Base-by-base conservation (phyloP, 805 yeast genomes). In the Cyberlindnera maritima region DNA sequence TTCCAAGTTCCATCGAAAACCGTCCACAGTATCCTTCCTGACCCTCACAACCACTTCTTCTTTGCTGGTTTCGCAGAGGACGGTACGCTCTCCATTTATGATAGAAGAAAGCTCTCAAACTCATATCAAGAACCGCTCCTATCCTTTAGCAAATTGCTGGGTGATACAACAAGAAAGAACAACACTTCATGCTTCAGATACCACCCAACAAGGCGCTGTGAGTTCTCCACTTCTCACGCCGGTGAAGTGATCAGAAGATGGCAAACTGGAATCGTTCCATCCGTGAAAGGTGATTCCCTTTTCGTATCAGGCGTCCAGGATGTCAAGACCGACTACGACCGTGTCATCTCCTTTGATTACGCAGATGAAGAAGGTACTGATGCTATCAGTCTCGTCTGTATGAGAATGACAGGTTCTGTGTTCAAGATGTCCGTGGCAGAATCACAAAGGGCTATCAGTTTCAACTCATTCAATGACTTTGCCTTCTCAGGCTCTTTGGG, bases 351-450 rank as follows among this genome's bases (percentile, higher is more conserved):
- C 0, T 90, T 85, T 66, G 97, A 90, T 63, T 90, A 89, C 61
- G 55, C 62, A 14, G 47, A 50, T 39, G 56, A 52, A 20, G 29
- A 18, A 15, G 53, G 52, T 8, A 66, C 62, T n/a, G 74, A 81
- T 19, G 76, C 80, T 1, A 76, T 86, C 9, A 81, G 84, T 55
- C 73, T 88, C 47, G 80, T 91, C 25, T 90, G 97, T 64, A 85
- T 91, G 85, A 72, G 97, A 53, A 95, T 88, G 58, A 86, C 96
- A 1, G 97, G 97, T 3, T 84, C 88, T 44, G 82, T 90, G 0
- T 90, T 86, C 64, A 73, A 85, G 48, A 87, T 87, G 91, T 77
- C 84, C 0, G 86, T 84, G 0, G 66, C 71, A 1, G 92, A 87
- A 60, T 77, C 85, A 41, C 81, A 81, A 28, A 80, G 80, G 32